These are phyloP conservation scores for Penicillium nucicola DNA, from an alignment of 495 filamentous ascomycete species.

Conservation along the genomic window DNA sequence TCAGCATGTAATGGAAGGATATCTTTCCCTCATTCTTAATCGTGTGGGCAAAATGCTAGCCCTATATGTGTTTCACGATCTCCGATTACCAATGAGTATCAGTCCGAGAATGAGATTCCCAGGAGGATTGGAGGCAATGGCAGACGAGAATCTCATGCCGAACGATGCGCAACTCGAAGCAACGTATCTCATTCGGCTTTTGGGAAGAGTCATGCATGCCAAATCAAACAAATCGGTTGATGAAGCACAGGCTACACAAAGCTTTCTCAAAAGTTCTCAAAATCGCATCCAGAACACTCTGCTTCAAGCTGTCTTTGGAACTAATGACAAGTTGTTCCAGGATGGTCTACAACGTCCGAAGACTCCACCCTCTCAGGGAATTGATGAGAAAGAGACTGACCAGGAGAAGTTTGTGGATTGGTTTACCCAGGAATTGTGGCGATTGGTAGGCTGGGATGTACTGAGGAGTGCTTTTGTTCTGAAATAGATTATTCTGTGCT, in stretches of 20 bases:
- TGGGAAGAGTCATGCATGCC: slow-evolving; percentile 30
- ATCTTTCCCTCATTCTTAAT: slow-evolving; percentile 31
- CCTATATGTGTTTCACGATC: slow-evolving; percentile 33
- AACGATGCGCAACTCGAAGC: slow-evolving; percentile 27
- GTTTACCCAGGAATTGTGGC: slow-evolving; percentile 48
- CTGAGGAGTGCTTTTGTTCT: slow-evolving; percentile 11
- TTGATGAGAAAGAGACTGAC: background rate
- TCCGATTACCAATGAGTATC: slow-evolving; percentile 22
- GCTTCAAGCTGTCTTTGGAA: slow-evolving; percentile 37
- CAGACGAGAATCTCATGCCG: slow-evolving; percentile 16
- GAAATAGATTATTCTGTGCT: background rate
- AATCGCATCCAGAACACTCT: slow-evolving; percentile 39
- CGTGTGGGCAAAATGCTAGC: slow-evolving; percentile 39
- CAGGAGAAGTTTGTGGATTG: slow-evolving; percentile 34
- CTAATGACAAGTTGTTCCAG: slow-evolving; percentile 26
- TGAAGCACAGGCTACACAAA: background rate
- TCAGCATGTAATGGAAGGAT: slow-evolving; percentile 36
- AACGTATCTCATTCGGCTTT: slow-evolving; percentile 34
- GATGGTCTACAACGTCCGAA: slow-evolving; percentile 19
- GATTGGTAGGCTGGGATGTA: slow-evolving; percentile 49
- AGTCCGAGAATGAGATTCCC: slow-evolving; percentile 25
- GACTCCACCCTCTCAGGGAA: slow-evolving; percentile 18
- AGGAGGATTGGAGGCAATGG: slow-evolving; percentile 23
- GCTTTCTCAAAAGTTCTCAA: slow-evolving; percentile 23
- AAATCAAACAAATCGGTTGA: background rate